These are phyloP conservation scores for Mycena olivaceomarginata DNA, from an alignment of 768 basidiomycete species.

Conservation along the genomic window DNA sequence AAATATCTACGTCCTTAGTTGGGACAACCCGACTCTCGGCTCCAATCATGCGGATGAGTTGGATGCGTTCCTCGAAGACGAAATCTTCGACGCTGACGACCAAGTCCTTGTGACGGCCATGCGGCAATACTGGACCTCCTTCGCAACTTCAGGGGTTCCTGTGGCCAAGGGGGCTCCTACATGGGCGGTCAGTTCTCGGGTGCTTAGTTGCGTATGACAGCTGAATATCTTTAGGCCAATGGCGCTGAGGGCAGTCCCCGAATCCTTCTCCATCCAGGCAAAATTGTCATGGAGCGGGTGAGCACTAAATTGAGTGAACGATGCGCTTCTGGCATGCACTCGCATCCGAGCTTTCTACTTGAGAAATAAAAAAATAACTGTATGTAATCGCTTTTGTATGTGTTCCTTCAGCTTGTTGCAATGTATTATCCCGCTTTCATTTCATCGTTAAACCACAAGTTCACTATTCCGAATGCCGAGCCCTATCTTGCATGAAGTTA, in stretches of 20 bases:
- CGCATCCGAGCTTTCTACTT: conserved; percentile 34
- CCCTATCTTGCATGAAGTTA: not conserved
- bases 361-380: not conserved
- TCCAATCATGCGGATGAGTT: conserved; percentile 62
- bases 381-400: not conserved
- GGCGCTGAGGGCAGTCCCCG: conserved; percentile 50
- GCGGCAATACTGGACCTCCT: conserved; percentile 63
- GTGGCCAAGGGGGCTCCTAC: conserved; percentile 41
- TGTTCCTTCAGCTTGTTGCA: not conserved
- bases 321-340: conserved; percentile 58
- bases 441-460: not conserved
- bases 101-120: conserved; percentile 58
- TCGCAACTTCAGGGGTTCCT: conserved; percentile 58
- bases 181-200: conserved; percentile 55
- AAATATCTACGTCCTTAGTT: conserved; percentile 44
- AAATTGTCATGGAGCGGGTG: conserved; percentile 50
- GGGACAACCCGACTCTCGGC: conserved; percentile 62
- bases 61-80: conserved; percentile 57
- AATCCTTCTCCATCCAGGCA: conserved; percentile 54
- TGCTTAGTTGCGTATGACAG: not conserved
- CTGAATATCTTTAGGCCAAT: not conserved
- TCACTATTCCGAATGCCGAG: not conserved
- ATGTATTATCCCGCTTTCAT: not conserved
- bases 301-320: conserved; percentile 42
- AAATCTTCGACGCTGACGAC: conserved; percentile 51